Evolutionary conservation across 2,329 filamentous ascomycete genomes (phyloP), one percentile per base, ranked within the genome.

Genomic region (Aureobasidium sp.): DNA sequence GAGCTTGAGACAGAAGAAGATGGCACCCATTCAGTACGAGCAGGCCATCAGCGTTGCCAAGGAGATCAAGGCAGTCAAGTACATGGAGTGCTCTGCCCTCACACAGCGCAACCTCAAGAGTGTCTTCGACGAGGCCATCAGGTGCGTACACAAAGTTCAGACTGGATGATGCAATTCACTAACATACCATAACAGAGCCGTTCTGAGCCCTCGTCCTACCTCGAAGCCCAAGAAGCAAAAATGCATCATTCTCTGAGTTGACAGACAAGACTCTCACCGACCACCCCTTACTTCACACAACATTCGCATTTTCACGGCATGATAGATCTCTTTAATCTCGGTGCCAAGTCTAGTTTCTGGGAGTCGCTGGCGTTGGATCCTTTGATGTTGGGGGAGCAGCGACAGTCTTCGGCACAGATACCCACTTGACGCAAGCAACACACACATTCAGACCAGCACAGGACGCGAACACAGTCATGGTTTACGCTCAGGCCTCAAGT

Each of bases 81-180:
- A 99, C 78, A 84, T 97, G 46, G 94, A 99, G 79, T 99, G 94
- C 79, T 97, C 94, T 58, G 94, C 94, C 52, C 81, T 99, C 68
- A 99, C 94, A 41, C 94, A 97, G 81, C 84, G 93, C 72, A 97
- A 97, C 76, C 78, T 99, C 70, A 99, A 99, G 87, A 96, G 91
- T 71, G 94, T 99, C 53, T 99, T 99, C 73, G 94, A 99, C 73
- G 93, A 97, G 78, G 94, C 94, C 37, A 99, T 99, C 73, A 88
- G 94, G 94, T 97, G 79, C 70, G 87, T 78, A 42, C 52, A 50
- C 13, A 47, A 17, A 36, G 39, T 39, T 6, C 2, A n/a, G 15
- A 50, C 23, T 12, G 32, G n/a, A 3, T 6, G 8, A 39, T 15
- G 6, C 5, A 50, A 44, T 36, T 51, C 26, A 53, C 46, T 64